These are phyloP conservation scores for Sarocladium oryzae DNA, from an alignment of 2,329 filamentous ascomycete species.

Conservation along the genomic window DNA sequence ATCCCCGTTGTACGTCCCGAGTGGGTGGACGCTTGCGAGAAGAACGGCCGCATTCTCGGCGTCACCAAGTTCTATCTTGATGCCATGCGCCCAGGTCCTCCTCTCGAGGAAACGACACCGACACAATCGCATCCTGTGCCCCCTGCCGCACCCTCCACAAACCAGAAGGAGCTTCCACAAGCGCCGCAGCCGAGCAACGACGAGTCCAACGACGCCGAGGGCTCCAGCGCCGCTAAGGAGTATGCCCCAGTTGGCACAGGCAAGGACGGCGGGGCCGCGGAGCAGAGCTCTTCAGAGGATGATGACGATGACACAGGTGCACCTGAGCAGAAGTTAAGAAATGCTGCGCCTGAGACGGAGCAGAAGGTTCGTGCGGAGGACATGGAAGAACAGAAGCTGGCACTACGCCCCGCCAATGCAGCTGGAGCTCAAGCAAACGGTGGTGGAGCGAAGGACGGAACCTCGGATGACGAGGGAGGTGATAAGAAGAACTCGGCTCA, in stretches of 20 bases:
- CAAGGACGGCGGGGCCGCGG: constrained; percentile 17
- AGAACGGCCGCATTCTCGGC: constrained; percentile 84
- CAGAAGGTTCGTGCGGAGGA: constrained; percentile 53
- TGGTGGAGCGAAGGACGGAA: constrained; percentile 22
- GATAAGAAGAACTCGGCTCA: constrained; percentile 33
- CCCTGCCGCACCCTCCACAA: constrained; percentile 23
- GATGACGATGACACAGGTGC: constrained; percentile 20
- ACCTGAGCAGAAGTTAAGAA: constrained; percentile 25
- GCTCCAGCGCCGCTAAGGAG: constrained; percentile 21
- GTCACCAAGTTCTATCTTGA: constrained; percentile 96
- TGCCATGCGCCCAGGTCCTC: constrained; percentile 50
- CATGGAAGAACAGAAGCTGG: constrained; percentile 47
- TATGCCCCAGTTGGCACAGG: constrained; percentile 21
- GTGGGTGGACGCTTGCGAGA: constrained; percentile 96
- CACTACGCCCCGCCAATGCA: constrained; percentile 34
- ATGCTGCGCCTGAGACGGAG: constrained; percentile 27
- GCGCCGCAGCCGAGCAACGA: constrained; percentile 15
- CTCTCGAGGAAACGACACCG: constrained; percentile 27
- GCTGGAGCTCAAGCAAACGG: constrained; percentile 14
- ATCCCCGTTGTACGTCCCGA: constrained; percentile 95
- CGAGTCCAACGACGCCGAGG: constrained; percentile 14
- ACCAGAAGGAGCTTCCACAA: constrained; percentile 27
- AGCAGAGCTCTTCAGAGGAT: constrained; percentile 18
- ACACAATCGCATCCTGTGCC: constrained; percentile 17
- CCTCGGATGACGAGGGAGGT: constrained; percentile 25